These are phyloP conservation scores for Fusarium armeniacum DNA, from an alignment of 2,329 filamentous ascomycete species.

Conservation along the genomic window DNA sequence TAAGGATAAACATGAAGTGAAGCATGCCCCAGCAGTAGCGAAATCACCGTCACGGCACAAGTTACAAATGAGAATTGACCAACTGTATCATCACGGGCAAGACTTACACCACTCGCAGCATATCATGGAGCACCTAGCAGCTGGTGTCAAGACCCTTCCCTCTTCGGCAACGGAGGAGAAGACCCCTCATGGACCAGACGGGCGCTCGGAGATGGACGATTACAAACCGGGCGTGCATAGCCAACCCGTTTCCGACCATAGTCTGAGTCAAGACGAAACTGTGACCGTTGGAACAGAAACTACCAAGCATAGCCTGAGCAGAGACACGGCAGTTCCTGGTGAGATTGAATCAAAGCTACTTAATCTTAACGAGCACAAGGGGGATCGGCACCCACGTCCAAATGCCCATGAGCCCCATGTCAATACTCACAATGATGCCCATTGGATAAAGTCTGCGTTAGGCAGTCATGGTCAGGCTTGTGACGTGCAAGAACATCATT, in stretches of 20 bases:
- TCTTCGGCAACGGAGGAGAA: slow-evolving; percentile 12
- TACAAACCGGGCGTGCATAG: background rate
- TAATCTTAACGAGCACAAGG: slow-evolving; percentile 19
- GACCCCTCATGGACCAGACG: slow-evolving; percentile 15
- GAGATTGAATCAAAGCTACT: slow-evolving; percentile 25
- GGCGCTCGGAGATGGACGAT: slow-evolving; percentile 1
- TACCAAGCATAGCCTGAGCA: slow-evolving; percentile 29
- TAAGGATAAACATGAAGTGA: slow-evolving; percentile 12
- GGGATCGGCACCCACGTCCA: slow-evolving; percentile 37
- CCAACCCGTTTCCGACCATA: slow-evolving; percentile 22
- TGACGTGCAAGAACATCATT: slow-evolving; percentile 6
- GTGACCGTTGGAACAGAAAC: slow-evolving; percentile 14
- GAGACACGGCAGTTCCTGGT: slow-evolving; percentile 24
- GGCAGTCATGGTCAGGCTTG: slow-evolving; percentile 25
- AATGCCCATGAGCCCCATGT: slow-evolving; percentile 38
- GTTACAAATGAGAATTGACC: slow-evolving; percentile 50
- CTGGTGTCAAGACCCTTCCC: slow-evolving; percentile 30
- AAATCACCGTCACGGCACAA: slow-evolving; percentile 21
- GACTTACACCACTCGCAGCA: slow-evolving; percentile 54
- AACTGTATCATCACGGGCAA: slow-evolving; percentile 53
- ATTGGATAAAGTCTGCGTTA: slow-evolving; percentile 26
- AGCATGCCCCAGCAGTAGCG: background rate
- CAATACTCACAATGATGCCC: slow-evolving; percentile 37
- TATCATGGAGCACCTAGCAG: slow-evolving; percentile 54
- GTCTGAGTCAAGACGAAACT: slow-evolving; percentile 32